Evolutionary conservation across 352 stramenopile genomes (phyloP), one percentile per base, ranked within the genome.

Genomic region (Globisporangium okanoganense): DNA sequence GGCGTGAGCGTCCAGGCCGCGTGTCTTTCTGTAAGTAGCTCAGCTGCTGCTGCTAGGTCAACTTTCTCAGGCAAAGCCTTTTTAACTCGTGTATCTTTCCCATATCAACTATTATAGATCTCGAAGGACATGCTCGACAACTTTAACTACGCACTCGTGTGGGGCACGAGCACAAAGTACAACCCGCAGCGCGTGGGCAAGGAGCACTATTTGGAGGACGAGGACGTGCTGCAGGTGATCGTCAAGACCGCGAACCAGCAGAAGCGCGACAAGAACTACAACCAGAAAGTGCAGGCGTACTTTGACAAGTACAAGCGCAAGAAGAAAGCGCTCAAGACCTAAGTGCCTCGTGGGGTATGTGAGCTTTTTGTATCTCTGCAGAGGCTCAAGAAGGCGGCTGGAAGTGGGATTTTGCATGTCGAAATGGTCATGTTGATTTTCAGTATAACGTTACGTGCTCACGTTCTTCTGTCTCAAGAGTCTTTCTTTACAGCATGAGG

Each of bases 201-300:
- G 49, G 87, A 91, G 53, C 98, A 99, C 70, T 76, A 88, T 16
- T 74, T 99, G 12, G 70, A 95, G 35, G 98, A 99, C 77, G 96
- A 99, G 81, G 98, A 99, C 75, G 97, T 99, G 24, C 70, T 99
- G 49, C 94, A 99, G 67, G 97, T 99, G 61, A 96, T 99, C 20
- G 96, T 97, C 36, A 98, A 99, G 75, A 99, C 97, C 2, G 96
- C 98, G 29, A 98, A 96, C 65, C 97, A 99, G 74, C 93, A 99
- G 73, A 98, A 98, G 76, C 88, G 93, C 62, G 95, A 98, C 80
- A 98, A 98, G 72, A 97, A 98, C 72, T 99, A 99, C 79, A 91
- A 95, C 62, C 76, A 91, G 48, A 90, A 98, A 62, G 94, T 98
- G 53, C 96, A 99, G 75, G 90, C 86, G 45, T 96, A 98, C 73